A percentile compares a stretch with the other conserved stretches of the same genome.
Evolutionary conservation across 805 yeast species (phyloP).

Genomic region (Ogataea chonburiensis): DNA sequence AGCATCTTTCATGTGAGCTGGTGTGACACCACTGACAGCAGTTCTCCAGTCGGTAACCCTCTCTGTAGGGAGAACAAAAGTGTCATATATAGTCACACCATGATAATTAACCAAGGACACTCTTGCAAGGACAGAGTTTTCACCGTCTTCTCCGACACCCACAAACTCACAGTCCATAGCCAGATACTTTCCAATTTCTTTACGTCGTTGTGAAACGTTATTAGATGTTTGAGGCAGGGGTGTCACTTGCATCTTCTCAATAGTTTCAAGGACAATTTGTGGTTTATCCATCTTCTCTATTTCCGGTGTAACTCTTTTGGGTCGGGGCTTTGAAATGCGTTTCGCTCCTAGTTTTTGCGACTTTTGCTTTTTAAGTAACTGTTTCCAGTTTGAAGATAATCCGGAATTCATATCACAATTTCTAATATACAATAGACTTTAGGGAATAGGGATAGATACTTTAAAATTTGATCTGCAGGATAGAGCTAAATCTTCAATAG

Average conservation of each 20-base stretch:
- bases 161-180: conserved; percentile 95
- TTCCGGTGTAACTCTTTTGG: not conserved
- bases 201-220: conserved; percentile 19
- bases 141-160: conserved; percentile 78
- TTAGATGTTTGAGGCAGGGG: not conserved
- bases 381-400: conserved; percentile 27
- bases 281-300: not conserved
- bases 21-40: conserved; percentile 83
- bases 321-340: conserved; percentile 4
- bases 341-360: not conserved
- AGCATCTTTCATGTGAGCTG: conserved; percentile 67
- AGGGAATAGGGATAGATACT: too few relatives aligned
- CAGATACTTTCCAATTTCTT: conserved; percentile 64
- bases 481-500: too few relatives aligned
- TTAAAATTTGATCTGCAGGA: too few relatives aligned
- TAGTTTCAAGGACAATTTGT: not conserved
- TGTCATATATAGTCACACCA: conserved; percentile 70
- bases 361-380: conserved; percentile 15
- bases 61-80: conserved; percentile 72
- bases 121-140: conserved; percentile 72
- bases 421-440: too few relatives aligned
- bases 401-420: conserved; percentile 14
- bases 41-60: conserved; percentile 89
- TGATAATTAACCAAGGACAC: conserved; percentile 83
- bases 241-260: not conserved